phyloP scores from a whole-genome alignment of 192 early-diverging fungal species.

The Spinellus fusiger region DNA sequence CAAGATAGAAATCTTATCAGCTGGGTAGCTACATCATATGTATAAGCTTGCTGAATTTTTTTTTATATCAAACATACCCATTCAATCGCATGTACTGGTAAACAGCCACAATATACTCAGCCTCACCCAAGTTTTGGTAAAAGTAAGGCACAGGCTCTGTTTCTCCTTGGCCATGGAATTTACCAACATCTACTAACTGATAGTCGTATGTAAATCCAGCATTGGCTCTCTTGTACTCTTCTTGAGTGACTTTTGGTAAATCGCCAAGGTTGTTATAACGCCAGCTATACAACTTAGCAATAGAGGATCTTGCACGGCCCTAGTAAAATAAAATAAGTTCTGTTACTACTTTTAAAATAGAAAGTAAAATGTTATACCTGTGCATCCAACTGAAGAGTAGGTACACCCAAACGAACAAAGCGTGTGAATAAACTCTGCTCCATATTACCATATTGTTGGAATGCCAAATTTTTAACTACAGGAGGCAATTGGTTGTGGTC shows the following conservation, averaged over 20 bases:
- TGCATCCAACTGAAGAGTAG: conserved; percentile 77
- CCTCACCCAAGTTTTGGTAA: conserved; percentile 96
- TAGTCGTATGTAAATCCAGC: conserved; percentile 81
- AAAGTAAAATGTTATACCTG: conserved; percentile 41
- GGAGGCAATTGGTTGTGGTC: conserved; percentile 98
- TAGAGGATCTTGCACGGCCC: conserved; percentile 74
- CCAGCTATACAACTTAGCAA: conserved; percentile 85
- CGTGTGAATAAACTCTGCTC: conserved; percentile 93
- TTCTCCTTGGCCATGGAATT: conserved; percentile 77
- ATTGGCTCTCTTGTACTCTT: conserved; percentile 68
- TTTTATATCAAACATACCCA: conserved; percentile 45
- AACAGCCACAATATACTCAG: conserved; percentile 92
- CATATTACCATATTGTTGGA: conserved; percentile 86
- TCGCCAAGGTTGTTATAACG: conserved; percentile 74
- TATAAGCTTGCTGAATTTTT: neutral
- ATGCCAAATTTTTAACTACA: conserved; percentile 83
- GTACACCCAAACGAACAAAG: conserved; percentile 91
- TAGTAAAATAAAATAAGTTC: conserved; percentile 17
- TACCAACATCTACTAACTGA: conserved; percentile 83
- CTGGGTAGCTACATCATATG: conserved; percentile 61
- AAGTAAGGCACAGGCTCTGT: conserved; percentile 80
- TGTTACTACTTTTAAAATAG: neutral
- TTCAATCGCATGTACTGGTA: conserved; percentile 95
- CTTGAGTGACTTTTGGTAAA: conserved; percentile 40
- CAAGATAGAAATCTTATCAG: conserved; percentile 84